These are phyloP conservation scores for Tubosaeta sp. DNA, from an alignment of 768 basidiomycete species.

Conservation along the genomic window DNA sequence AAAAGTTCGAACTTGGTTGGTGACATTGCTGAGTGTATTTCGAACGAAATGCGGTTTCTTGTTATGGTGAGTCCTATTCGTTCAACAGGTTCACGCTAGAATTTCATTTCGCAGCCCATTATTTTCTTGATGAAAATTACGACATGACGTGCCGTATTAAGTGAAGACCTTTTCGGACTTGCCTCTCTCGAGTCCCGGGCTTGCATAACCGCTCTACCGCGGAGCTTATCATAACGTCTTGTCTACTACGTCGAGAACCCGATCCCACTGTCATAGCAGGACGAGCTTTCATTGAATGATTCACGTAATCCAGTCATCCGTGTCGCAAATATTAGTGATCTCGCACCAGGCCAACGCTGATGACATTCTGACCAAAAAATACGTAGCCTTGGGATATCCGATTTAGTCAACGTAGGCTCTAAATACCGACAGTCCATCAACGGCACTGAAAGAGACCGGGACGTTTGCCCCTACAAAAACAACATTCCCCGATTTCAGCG, in stretches of 20 bases:
- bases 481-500: slow-evolving; percentile 63
- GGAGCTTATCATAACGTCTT: too few species aligned
- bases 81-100: not conserved
- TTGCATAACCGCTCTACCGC: too few species aligned
- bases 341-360: not conserved
- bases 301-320: slow-evolving; percentile 28
- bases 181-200: too few species aligned
- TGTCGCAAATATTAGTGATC: not conserved
- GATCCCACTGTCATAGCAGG: not conserved
- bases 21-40: too few species aligned
- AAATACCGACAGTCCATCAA: slow-evolving; percentile 20
- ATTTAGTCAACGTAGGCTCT: slow-evolving; percentile 27
- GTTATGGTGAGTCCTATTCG: too few species aligned
- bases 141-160: too few species aligned
- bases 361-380: not conserved
- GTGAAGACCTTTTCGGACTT: too few species aligned
- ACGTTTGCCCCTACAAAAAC: slow-evolving; percentile 77
- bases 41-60: too few species aligned
- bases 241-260: not conserved
- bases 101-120: too few species aligned
- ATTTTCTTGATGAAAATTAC: too few species aligned
- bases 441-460: slow-evolving; percentile 46
- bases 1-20: too few species aligned
- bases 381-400: not conserved
- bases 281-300: slow-evolving; percentile 59